Evolutionary conservation across 140 eudicot species (phyloP), one percentile per base, ranked within the genome.

Genomic region (Flaveria floridana): DNA sequence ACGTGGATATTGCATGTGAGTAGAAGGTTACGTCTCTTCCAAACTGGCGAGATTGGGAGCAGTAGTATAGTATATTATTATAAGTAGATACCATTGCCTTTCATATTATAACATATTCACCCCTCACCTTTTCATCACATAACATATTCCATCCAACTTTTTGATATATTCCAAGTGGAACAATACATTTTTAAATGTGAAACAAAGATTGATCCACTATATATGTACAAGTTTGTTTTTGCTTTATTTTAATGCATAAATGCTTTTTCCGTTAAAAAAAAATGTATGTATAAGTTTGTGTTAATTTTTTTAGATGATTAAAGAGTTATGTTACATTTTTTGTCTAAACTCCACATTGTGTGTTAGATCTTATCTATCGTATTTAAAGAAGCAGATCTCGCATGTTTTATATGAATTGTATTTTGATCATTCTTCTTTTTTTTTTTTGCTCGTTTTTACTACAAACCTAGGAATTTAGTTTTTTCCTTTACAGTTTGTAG

Each of bases 1-100:
- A 86, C 87, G 87, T 84, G 89, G 64, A 71, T 41, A 50, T 13
- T 71, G 85, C 94, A 86, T 88, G 87, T 86, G 87, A 71, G 84
- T 78, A 80, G 86, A 85, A 76, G 84, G 77, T 62, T 80, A 59
- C 76, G 72, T 85, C 82, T 82, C 73, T 79, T 78, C 82, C 73
- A 70, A 70, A 81, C 47, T 26, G 78, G 41, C 58, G 66, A 67
- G 78, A 71, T 65, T 72, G 46, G 69, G 20, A 74, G 73, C 74
- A 64, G 64, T 6, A 52, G 3, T 28, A 28, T 26, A 47, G 70
- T 65, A 46, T 68, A 74, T 80, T 80, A 50, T 62, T 80, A 50
- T 62, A 44, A 48, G 9, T 73, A 67, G 65, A 80, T 74, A 80
- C 76, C 77, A 62, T 69, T 23, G 25, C 7, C 6, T 51, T 61